phyloP scores from a whole-genome alignment of 2,329 filamentous ascomycete genomes.

The Ramichloridium luteum region DNA sequence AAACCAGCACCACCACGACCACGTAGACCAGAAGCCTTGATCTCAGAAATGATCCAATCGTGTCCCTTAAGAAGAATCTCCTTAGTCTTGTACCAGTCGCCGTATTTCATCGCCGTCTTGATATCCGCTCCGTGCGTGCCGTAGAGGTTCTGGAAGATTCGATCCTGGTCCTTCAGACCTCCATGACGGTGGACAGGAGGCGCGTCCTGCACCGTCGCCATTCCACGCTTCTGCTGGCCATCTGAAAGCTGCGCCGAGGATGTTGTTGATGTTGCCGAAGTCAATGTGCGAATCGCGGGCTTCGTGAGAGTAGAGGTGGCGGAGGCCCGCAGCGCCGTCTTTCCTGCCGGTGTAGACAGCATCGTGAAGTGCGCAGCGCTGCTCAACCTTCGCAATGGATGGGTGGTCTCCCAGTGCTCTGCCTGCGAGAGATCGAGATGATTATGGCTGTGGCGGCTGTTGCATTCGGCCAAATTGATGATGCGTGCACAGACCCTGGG shows the following conservation, averaged over 20 bases:
- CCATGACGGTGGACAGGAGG: slow-evolving; percentile 58
- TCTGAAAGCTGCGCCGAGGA: slow-evolving; percentile 19
- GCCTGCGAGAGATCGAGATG: slow-evolving; percentile 3
- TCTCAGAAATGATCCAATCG: slow-evolving; percentile 95
- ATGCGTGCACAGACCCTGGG: not conserved
- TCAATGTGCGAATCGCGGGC: too few species aligned
- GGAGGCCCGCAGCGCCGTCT: slow-evolving; percentile 20
- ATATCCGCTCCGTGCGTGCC: slow-evolving; percentile 82
- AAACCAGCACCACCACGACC: slow-evolving; percentile 96
- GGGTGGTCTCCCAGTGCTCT: slow-evolving; percentile 1
- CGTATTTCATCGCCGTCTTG: slow-evolving; percentile 92
- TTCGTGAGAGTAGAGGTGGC: slow-evolving; percentile 15
- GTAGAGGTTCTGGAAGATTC: slow-evolving; percentile 98
- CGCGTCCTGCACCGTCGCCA: slow-evolving; percentile 46
- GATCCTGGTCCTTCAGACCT: slow-evolving; percentile 87
- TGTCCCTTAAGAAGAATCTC: slow-evolving; percentile 95
- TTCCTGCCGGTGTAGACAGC: slow-evolving; percentile 21
- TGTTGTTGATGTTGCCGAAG: too few species aligned
- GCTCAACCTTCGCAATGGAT: not conserved
- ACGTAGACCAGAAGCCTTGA: slow-evolving; percentile 91
- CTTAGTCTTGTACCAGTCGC: slow-evolving; percentile 99
- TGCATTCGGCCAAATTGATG: not conserved
- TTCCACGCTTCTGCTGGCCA: slow-evolving; percentile 49
- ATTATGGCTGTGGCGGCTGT: not conserved
- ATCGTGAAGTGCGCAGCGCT: slow-evolving; percentile 13